phyloP scores from a whole-genome alignment of 176 grass and related monocot genomes.

The Typha latifolia region DNA sequence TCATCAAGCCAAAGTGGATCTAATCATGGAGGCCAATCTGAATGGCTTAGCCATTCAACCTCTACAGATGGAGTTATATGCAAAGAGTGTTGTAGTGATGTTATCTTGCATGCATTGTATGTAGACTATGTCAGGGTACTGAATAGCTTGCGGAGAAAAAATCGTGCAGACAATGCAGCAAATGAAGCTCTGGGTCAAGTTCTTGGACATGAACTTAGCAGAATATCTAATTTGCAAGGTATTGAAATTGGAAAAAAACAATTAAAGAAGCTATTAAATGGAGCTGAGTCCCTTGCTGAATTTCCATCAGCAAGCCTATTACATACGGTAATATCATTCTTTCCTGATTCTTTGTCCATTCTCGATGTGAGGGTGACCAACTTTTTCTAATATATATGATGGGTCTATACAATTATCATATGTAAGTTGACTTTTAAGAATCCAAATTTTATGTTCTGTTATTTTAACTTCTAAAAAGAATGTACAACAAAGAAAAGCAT shows the following conservation, averaged over 20 bases:
- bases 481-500: too few species aligned
- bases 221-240: constrained; percentile 29
- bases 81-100: constrained; percentile 76
- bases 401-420: neutral
- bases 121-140: constrained; percentile 95
- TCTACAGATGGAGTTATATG: constrained; percentile 66
- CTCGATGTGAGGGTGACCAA: neutral
- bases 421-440: too few species aligned
- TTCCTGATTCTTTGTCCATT: neutral
- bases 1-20: constrained; percentile 25
- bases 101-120: constrained; percentile 57
- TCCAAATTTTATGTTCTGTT: too few species aligned
- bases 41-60: constrained; percentile 52
- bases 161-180: constrained; percentile 44
- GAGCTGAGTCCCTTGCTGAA: constrained; percentile 89
- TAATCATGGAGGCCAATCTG: constrained; percentile 32
- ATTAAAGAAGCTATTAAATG: constrained; percentile 68
- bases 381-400: neutral
- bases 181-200: constrained; percentile 56
- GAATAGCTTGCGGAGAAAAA: constrained; percentile 55
- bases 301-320: constrained; percentile 86
- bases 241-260: constrained; percentile 56
- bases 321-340: constrained; percentile 47
- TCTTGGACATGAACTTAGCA: constrained; percentile 33
- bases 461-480: too few species aligned